Evolutionary conservation across 257 asterid species (phyloP), one percentile per base, ranked within the genome.

Genomic region (Capsicum pubescens): DNA sequence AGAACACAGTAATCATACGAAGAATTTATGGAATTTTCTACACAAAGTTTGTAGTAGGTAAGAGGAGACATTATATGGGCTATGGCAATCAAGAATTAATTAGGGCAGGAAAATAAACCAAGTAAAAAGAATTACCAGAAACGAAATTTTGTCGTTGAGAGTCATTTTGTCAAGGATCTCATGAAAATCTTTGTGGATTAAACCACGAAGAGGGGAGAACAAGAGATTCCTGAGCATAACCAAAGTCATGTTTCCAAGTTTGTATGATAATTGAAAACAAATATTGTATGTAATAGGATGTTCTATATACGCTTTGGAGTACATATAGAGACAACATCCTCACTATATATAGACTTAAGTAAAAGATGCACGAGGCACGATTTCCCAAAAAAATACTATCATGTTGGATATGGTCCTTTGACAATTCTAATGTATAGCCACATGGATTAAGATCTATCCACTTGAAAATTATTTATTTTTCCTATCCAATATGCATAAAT

Each of bases 141-240:
- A 91, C 70, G 87, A 82, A 81, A 91, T 84, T 80, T 83, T 89
- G 85, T 91, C 92, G 10, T 84, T 1, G 14, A 90, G 85, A 71
- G 87, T 84, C 97, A 93, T 90, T 76, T 83, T 83, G 1, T 44
- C 84, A 9, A 93, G 82, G 17, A 85, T 61, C n/a, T 83, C 80
- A 9, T 83, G 94, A 68, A 93, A 91, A 63, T 91, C 95, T 87
- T 56, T 83, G 78, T 90, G 94, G 83, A 93, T 83, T 83, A 90
- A 69, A 32, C 56, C 55, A 55, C 72, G 86, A 0, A 92, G 86
- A 69, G 93, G 92, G n/a, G 88, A 79, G 50, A 88, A 66, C 70
- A 90, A 46, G 12, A 90, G 36, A 84, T 86, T 42, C 57, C 36
- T 87, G 9, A 92, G 52, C 89, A 88, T 87, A 61, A 17, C 1